These are phyloP conservation scores for Boeremia exigua DNA, from an alignment of 2,329 filamentous ascomycete genomes.

Conservation along the genomic window DNA sequence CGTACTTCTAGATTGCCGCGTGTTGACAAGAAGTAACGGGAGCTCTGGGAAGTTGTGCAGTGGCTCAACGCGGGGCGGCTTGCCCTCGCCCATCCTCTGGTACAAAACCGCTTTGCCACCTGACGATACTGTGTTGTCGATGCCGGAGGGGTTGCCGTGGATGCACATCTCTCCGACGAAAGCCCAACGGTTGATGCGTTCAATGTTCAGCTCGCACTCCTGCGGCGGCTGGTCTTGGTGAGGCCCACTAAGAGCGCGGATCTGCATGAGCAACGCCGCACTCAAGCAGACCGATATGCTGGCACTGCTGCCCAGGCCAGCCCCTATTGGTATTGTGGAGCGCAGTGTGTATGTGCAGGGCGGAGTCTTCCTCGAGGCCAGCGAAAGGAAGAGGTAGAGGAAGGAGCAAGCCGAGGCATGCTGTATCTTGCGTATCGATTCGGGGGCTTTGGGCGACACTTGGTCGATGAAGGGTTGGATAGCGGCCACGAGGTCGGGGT, in stretches of 20 bases:
- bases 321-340: constrained; percentile 91
- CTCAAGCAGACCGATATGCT: constrained; percentile 90
- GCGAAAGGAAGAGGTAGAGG: constrained; percentile 88
- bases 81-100: constrained; percentile 76
- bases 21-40: constrained; percentile 88
- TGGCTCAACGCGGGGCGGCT: constrained; percentile 76
- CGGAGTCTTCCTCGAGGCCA: constrained; percentile 79
- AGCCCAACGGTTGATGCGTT: constrained; percentile 96
- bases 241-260: constrained; percentile 85
- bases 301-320: constrained; percentile 91
- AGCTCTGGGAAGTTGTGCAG: constrained; percentile 91
- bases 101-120: constrained; percentile 95
- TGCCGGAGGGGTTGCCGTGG: constrained; percentile 93
- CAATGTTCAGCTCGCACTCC: constrained; percentile 87
- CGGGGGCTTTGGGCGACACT: constrained; percentile 71
- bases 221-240: constrained; percentile 88
- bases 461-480: constrained; percentile 78
- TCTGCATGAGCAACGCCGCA: constrained; percentile 82
- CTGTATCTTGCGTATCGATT: constrained; percentile 82
- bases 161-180: constrained; percentile 98
- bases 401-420: constrained; percentile 82
- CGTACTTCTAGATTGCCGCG: constrained; percentile 85
- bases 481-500: constrained; percentile 79
- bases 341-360: constrained; percentile 89
- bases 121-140: constrained; percentile 95